A percentile compares a stretch with the other conserved stretches of the same genome.
These are phyloP conservation scores for Microbotryum lychnidis-dioicae DNA, from an alignment of 1,284 basidiomycete species.

Conservation along the genomic window DNA sequence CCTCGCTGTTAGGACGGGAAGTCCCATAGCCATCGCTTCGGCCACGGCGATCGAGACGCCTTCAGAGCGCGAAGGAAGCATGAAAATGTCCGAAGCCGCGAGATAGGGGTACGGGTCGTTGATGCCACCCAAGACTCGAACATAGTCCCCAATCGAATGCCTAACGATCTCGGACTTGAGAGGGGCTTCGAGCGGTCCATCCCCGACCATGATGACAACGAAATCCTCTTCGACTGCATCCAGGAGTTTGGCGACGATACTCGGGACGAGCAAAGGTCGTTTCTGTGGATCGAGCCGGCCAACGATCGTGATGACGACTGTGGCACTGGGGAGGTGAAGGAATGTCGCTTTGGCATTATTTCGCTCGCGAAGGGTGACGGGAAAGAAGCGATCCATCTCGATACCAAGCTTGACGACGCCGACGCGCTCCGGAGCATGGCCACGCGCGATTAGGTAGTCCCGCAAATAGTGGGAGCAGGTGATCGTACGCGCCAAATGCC, in stretches of 20 bases:
- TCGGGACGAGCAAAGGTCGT: conserved; percentile 20
- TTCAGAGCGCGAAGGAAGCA: conserved; percentile 27
- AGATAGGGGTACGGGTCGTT: conserved; percentile 14
- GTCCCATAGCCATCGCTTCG: conserved; percentile 32
- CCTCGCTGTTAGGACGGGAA: conserved; percentile 26
- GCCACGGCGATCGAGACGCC: conserved; percentile 31
- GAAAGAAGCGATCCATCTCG: conserved; percentile 16
- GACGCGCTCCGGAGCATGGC: conserved; percentile 23
- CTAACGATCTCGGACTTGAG: not conserved
- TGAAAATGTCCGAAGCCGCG: conserved; percentile 26
- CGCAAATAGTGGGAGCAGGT: conserved; percentile 30
- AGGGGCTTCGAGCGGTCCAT: conserved; percentile 10
- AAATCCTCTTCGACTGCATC: conserved; percentile 16
- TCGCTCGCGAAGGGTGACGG: conserved; percentile 2
- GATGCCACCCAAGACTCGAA: conserved; percentile 14
- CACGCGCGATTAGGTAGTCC: conserved; percentile 23
- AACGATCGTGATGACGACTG: conserved; percentile 24
- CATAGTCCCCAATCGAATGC: conserved; percentile 10
- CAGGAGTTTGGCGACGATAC: conserved; percentile 18
- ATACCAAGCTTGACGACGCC: conserved; percentile 34
- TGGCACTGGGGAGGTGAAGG: conserved; percentile 16
- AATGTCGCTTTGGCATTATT: conserved; percentile 9
- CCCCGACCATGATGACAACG: conserved; percentile 29
- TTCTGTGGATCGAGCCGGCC: conserved; percentile 31
- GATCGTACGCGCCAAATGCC: conserved; percentile 31